These are phyloP conservation scores for Mycosphaerella arachidis DNA, from an alignment of 2,329 filamentous ascomycete genomes.

Conservation along the genomic window DNA sequence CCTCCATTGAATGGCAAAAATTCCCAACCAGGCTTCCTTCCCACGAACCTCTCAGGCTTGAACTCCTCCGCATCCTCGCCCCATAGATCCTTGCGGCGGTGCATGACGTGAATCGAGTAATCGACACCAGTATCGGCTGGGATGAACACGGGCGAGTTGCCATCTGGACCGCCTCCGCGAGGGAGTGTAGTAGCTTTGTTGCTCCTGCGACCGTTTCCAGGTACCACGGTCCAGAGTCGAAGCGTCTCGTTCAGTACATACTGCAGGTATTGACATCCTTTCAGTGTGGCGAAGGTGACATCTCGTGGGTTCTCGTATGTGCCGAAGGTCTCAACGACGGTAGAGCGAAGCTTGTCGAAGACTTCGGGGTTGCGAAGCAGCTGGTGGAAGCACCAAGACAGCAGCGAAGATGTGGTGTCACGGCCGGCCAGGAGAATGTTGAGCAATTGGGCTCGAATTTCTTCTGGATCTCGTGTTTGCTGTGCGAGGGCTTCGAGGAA, in stretches of 20 bases:
- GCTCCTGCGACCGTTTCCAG: conserved; percentile 70
- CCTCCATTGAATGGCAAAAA: conserved; percentile 34
- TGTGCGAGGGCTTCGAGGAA: conserved; percentile 46
- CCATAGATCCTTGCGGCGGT: conserved; percentile 36
- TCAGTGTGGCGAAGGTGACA: conserved; percentile 57
- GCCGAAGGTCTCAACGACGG: conserved; percentile 47
- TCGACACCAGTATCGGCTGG: conserved; percentile 29
- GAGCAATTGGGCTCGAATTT: conserved; percentile 43
- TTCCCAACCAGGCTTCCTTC: conserved; percentile 29
- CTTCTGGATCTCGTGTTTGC: conserved; percentile 41
- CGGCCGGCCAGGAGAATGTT: conserved; percentile 66
- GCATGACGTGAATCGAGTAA: conserved; percentile 34
- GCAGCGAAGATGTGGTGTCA: conserved; percentile 52
- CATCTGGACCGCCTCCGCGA: conserved; percentile 52
- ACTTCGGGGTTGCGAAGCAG: conserved; percentile 48
- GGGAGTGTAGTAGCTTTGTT: conserved; percentile 71
- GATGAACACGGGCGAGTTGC: conserved; percentile 51
- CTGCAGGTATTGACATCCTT: conserved; percentile 64
- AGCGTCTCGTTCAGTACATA: conserved; percentile 51
- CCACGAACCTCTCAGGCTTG: conserved; percentile 34
- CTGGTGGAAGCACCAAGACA: conserved; percentile 53
- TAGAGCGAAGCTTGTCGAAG: conserved; percentile 47
- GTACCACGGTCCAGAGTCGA: conserved; percentile 72
- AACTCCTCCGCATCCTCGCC: conserved; percentile 39
- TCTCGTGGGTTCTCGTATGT: conserved; percentile 39